phyloP scores from a whole-genome alignment of 108 stramenopile genomes.

The Discostella pseudostelligera region DNA sequence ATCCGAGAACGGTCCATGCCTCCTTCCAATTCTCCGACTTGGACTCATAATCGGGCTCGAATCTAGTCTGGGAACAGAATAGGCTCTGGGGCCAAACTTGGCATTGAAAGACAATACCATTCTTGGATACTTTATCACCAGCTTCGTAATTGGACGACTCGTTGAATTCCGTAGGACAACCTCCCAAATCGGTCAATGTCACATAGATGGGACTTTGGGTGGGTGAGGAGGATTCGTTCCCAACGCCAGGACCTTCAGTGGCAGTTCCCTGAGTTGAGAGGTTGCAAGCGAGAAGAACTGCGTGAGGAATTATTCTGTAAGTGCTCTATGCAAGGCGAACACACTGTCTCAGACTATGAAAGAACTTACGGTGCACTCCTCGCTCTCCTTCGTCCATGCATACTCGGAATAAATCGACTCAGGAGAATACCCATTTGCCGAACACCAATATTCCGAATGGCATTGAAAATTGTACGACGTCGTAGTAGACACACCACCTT shows the following conservation, averaged over 20 bases:
- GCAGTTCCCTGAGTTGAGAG: neutral
- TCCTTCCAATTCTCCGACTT: neutral
- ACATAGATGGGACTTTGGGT: neutral
- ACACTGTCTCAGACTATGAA: no score
- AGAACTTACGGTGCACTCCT: neutral
- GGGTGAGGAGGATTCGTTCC: neutral
- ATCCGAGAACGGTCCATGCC: conserved; percentile 1
- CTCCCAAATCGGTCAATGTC: neutral
- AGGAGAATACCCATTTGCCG: neutral
- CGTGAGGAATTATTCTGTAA: neutral
- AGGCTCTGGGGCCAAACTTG: neutral
- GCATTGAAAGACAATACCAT: conserved; percentile 3
- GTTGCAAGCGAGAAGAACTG: neutral
- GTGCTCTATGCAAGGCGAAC: no score
- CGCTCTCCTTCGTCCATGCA: conserved; percentile 1
- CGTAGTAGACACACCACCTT: no score
- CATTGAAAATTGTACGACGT: neutral
- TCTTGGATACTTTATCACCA: conserved; percentile 5
- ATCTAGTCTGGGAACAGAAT: neutral
- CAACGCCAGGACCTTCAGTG: no score
- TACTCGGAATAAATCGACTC: neutral
- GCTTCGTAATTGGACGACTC: neutral
- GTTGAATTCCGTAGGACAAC: conserved; percentile 1
- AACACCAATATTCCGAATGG: neutral
- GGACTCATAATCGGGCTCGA: neutral